Evolutionary conservation across 1,284 basidiomycete species (phyloP).

Genomic region (Tylopilus sp.): DNA sequence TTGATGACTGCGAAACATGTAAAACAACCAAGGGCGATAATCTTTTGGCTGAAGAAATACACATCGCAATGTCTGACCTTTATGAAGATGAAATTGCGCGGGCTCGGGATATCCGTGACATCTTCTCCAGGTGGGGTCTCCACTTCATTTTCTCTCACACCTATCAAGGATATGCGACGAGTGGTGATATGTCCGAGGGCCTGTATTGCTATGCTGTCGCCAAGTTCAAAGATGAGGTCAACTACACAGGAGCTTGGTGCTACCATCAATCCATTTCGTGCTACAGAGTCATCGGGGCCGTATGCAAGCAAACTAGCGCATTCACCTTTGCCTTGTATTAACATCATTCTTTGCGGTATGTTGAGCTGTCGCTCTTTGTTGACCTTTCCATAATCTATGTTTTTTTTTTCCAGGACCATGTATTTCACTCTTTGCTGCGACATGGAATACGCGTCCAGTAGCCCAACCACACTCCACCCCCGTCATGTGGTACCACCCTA

Average conservation of each 20-base stretch:
- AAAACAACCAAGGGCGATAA: neutral
- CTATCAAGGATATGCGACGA: neutral
- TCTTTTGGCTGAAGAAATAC: neutral
- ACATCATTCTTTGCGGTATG: neutral
- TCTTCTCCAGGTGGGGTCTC: neutral
- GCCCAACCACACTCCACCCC: neutral
- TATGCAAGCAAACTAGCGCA: neutral
- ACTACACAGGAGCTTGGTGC: neutral
- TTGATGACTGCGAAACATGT: neutral
- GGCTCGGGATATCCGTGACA: neutral
- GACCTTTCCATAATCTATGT: no score
- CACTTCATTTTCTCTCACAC: no score
- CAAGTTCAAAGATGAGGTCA: neutral
- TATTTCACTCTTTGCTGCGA: neutral
- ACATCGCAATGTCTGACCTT: neutral
- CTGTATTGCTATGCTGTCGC: neutral
- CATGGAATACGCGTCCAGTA: neutral
- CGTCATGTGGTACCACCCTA: neutral
- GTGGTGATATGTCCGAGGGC: neutral
- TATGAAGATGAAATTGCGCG: neutral
- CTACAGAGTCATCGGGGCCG: neutral
- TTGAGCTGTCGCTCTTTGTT: neutral
- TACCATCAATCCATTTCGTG: neutral
- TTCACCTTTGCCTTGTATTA: neutral
- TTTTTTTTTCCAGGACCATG: neutral